These are phyloP conservation scores for Botrytis byssoidea DNA, from an alignment of 2,329 filamentous ascomycete genomes.

Conservation along the genomic window DNA sequence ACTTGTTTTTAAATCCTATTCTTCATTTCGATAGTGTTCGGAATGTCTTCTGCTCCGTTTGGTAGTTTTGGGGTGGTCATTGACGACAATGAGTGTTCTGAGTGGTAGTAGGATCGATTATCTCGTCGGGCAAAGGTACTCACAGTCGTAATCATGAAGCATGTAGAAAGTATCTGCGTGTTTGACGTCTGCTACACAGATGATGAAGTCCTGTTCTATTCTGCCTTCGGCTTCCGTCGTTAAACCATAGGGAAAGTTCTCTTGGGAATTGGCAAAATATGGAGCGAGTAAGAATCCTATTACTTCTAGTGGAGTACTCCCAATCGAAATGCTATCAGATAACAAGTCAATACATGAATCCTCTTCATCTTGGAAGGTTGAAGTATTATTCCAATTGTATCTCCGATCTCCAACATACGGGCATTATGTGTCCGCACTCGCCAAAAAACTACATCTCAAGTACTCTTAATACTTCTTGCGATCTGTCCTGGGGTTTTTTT, in stretches of 20 bases:
- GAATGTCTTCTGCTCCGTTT: not conserved
- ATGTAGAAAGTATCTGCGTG: no score
- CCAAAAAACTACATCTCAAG: not conserved
- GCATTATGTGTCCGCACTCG: not conserved
- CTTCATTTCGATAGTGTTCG: not conserved
- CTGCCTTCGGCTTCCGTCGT: accelerated
- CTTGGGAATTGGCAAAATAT: not conserved
- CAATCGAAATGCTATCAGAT: accelerated
- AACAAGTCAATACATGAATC: accelerated
- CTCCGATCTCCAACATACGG: no score
- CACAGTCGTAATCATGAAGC: not conserved
- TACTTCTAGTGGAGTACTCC: no score
- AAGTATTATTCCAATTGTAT: not conserved
- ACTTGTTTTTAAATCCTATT: not conserved
- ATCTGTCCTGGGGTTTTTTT: not conserved
- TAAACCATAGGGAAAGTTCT: not conserved
- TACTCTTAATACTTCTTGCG: not conserved
- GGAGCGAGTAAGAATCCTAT: not conserved
- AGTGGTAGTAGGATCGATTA: not conserved
- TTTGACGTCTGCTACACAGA: not conserved
- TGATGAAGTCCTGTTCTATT: not conserved
- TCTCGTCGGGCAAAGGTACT: accelerated
- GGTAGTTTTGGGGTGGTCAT: no score
- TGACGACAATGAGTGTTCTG: not conserved
- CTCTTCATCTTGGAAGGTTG: not conserved